A percentile compares a stretch with the other conserved stretches of the same genome.
phyloP scores from a whole-genome alignment of 2,329 filamentous ascomycete genomes.

The Arthrobotrys megalospora region DNA sequence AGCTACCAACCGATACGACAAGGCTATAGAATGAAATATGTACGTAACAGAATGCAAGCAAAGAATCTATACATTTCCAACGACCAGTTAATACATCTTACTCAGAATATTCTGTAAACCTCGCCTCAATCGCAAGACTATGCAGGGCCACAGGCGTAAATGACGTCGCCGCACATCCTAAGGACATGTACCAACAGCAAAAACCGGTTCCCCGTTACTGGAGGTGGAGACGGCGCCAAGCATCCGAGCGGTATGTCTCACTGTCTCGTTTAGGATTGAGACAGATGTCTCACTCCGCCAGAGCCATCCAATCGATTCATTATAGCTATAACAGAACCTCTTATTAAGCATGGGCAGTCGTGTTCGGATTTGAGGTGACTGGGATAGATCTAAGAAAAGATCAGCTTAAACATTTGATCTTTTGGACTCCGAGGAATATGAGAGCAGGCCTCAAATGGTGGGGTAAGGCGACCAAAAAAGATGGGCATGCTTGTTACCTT shows the following conservation, averaged over 20 bases:
- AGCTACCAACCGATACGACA: slow-evolving; percentile 6
- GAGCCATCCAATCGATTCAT: not conserved
- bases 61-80: not conserved
- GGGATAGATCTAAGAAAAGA: slow-evolving; percentile 52
- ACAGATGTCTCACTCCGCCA: slow-evolving; percentile 45
- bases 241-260: slow-evolving; percentile 55
- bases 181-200: not conserved
- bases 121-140: slow-evolving; percentile 1
- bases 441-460: slow-evolving; percentile 23
- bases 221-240: slow-evolving; percentile 32
- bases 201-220: slow-evolving; percentile 30
- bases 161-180: slow-evolving; percentile 47
- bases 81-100: not conserved
- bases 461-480: slow-evolving; percentile 23
- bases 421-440: slow-evolving; percentile 4
- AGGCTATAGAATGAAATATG: not conserved
- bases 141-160: slow-evolving; percentile 17
- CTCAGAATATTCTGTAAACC: not conserved
- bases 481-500: not conserved
- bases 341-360: slow-evolving; percentile 11
- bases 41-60: slow-evolving; percentile 19
- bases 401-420: slow-evolving; percentile 18
- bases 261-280: slow-evolving; percentile 54
- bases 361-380: slow-evolving; percentile 32
- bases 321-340: slow-evolving; percentile 17